Evolutionary conservation across 257 asterid genomes (phyloP).

Genomic region (Solanum etuberosum): DNA sequence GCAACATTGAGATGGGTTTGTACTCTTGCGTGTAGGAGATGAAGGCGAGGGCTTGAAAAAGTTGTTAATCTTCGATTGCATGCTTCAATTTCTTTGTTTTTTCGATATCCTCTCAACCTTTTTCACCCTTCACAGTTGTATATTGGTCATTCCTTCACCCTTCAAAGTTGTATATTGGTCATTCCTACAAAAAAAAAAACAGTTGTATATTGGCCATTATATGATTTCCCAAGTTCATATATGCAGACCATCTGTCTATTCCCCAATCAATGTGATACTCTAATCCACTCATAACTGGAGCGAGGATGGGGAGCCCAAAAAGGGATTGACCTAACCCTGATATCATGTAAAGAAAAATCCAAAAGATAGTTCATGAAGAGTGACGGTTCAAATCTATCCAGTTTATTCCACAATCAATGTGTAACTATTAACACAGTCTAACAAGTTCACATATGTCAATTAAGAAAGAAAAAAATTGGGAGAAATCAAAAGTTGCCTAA

Average conservation of each 20-base stretch:
- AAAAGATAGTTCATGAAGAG: not conserved
- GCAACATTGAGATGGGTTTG: constrained; percentile 5
- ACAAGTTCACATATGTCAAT: not conserved
- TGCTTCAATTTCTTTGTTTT: constrained; percentile 2
- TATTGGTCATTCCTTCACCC: too few species aligned
- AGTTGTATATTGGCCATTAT: too few species aligned
- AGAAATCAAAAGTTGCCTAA: not conserved
- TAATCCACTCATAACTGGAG: too few species aligned
- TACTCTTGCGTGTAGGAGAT: not conserved
- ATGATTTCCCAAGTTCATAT: not conserved
- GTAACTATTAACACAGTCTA: not conserved
- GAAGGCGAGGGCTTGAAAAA: constrained; percentile 38
- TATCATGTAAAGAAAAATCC: not conserved
- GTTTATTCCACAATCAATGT: not conserved
- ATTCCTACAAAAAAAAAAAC: too few species aligned
- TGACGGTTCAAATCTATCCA: too few species aligned
- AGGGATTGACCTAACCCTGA: not conserved
- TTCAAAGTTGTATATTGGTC: too few species aligned
- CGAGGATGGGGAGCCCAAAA: not conserved
- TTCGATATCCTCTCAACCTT: not conserved
- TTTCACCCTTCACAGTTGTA: not conserved
- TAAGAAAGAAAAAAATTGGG: not conserved
- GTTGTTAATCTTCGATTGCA: constrained; percentile 50
- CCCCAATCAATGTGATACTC: not conserved
- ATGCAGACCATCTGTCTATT: not conserved